phyloP scores from a whole-genome alignment of 2,329 filamentous ascomycete species.

The Didymella segeticola region DNA sequence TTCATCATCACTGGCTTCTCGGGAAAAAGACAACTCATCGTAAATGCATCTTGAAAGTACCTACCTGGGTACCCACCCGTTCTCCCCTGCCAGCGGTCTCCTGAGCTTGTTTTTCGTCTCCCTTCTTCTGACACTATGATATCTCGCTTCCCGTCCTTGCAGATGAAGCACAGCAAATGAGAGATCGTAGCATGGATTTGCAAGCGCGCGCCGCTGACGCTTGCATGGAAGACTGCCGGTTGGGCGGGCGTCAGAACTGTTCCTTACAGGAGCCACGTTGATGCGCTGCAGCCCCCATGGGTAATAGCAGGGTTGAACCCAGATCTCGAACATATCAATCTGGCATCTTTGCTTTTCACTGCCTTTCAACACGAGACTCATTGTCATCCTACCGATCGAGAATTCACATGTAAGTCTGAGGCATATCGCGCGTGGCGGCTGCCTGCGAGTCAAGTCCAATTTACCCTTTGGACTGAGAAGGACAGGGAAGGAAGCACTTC shows the following conservation, averaged over 20 bases:
- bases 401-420: background rate
- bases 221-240: constrained; percentile 41
- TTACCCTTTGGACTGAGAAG: background rate
- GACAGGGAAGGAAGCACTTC: constrained; percentile 5
- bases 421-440: background rate
- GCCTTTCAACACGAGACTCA: background rate
- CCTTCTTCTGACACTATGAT: constrained; percentile 1
- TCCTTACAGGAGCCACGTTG: constrained; percentile 36
- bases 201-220: constrained; percentile 25
- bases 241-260: constrained; percentile 24
- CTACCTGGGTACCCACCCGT: background rate
- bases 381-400: background rate
- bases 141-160: background rate
- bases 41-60: background rate
- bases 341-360: background rate
- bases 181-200: constrained; percentile 8
- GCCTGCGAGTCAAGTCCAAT: background rate
- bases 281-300: background rate
- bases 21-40: background rate
- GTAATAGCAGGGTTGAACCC: background rate
- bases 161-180: constrained; percentile 1
- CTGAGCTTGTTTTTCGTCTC: background rate
- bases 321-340: background rate
- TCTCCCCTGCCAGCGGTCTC: background rate
- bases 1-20: background rate